Percentiles rank a stretch among this genome's conserved stretches.
Evolutionary conservation across 352 stramenopile genomes (phyloP).

Genomic region (Phytophthora foliorum): DNA sequence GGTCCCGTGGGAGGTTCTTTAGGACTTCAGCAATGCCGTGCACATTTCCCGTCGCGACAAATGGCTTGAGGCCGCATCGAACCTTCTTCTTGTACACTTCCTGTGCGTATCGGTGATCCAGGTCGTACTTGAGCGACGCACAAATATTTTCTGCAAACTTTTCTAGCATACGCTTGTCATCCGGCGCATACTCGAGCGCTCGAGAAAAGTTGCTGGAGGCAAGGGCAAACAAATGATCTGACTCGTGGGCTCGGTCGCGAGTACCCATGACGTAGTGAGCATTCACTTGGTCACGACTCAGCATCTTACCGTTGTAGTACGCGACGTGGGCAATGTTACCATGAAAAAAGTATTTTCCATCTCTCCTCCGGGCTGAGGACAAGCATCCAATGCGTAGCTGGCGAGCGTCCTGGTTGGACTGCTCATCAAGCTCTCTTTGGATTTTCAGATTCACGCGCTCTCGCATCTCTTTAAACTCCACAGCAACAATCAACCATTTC

Average conservation of each 20-base stretch:
- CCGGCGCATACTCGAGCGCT: constrained; percentile 64
- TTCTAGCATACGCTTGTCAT: constrained; percentile 74
- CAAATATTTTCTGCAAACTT: constrained; percentile 87
- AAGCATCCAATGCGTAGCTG: constrained; percentile 83
- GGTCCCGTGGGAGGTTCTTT: constrained; percentile 77
- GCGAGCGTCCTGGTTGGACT: constrained; percentile 57
- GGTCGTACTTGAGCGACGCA: constrained; percentile 81
- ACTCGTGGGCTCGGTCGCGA: constrained; percentile 66
- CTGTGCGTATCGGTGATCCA: constrained; percentile 73
- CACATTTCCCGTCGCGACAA: constrained; percentile 68
- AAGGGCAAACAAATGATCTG: constrained; percentile 82
- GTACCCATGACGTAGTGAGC: constrained; percentile 79
- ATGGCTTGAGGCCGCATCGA: constrained; percentile 60
- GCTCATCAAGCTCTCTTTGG: constrained; percentile 72
- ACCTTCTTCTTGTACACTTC: constrained; percentile 89
- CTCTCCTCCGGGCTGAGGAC: constrained; percentile 60
- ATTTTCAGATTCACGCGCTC: constrained; percentile 79
- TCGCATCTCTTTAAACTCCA: constrained; percentile 81
- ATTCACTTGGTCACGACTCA: constrained; percentile 80
- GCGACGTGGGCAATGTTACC: constrained; percentile 87
- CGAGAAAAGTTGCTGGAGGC: constrained; percentile 74
- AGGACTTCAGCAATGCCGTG: constrained; percentile 87
- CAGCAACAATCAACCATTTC: constrained; percentile 55
- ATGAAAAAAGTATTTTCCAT: constrained; percentile 91
- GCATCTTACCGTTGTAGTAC: constrained; percentile 72